Percentiles rank a stretch among this genome's conserved stretches.
These are phyloP conservation scores for Botrytis paeoniae DNA, from an alignment of 2,329 filamentous ascomycete species.

Conservation along the genomic window DNA sequence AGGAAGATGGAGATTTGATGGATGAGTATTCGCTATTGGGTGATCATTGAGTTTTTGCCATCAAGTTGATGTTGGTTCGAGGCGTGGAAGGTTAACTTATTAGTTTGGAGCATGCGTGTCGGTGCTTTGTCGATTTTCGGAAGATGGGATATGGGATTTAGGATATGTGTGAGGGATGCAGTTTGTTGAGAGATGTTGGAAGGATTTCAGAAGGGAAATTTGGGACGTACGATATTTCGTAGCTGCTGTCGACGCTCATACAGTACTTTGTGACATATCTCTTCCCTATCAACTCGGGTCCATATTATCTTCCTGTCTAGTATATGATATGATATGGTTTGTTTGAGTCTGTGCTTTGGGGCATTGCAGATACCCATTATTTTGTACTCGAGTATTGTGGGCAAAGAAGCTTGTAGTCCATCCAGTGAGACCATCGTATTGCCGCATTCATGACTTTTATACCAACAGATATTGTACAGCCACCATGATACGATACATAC, in stretches of 20 bases:
- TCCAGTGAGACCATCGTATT: background rate
- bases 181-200: background rate
- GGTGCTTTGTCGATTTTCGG: background rate
- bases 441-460: background rate
- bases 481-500: background rate
- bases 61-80: background rate
- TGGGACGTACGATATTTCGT: background rate
- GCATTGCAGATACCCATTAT: conserved; percentile 1
- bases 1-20: background rate
- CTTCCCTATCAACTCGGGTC: background rate
- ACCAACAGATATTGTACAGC: background rate
- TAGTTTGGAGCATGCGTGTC: background rate
- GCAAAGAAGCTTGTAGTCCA: background rate
- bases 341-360: background rate
- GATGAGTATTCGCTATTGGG: background rate
- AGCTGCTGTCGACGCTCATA: background rate
- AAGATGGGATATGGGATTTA: background rate
- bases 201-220: background rate
- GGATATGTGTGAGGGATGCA: background rate
- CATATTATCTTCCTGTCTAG: background rate
- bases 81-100: background rate
- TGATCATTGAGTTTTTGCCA: background rate
- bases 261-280: background rate
- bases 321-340: background rate
- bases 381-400: background rate